Conservation (phyloP, 495 filamentous ascomycete genomes). For the Daldinia vernicosa region DNA sequence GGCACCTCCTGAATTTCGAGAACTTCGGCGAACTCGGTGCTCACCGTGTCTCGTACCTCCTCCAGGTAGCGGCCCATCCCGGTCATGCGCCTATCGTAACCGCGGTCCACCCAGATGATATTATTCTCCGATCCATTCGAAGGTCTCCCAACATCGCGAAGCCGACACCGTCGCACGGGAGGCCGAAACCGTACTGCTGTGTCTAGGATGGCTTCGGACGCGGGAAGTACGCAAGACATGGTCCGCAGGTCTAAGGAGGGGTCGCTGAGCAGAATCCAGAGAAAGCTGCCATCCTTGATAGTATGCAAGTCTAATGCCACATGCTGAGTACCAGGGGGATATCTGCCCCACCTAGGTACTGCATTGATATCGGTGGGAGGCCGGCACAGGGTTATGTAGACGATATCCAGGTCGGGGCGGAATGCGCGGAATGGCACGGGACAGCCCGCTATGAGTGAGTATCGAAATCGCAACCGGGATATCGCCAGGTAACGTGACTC, state of each 20-base stretch:
- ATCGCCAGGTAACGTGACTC: slow-evolving; percentile 52
- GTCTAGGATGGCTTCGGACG: neutral
- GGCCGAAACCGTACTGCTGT: slow-evolving; percentile 24
- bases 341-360: slow-evolving; percentile 12
- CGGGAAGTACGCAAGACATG: slow-evolving; percentile 26
- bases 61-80: slow-evolving; percentile 13
- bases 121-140: slow-evolving; percentile 24
- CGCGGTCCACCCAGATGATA: slow-evolving; percentile 32
- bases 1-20: slow-evolving; percentile 1
- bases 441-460: slow-evolving; percentile 30
- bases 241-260: slow-evolving; percentile 6
- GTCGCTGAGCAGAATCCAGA: slow-evolving; percentile 6
- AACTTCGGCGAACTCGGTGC: slow-evolving; percentile 14
- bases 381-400: slow-evolving; percentile 44
- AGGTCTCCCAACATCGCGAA: slow-evolving; percentile 5
- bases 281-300: slow-evolving; percentile 18
- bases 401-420: slow-evolving; percentile 62
- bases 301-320: slow-evolving; percentile 30
- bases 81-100: slow-evolving; percentile 27
- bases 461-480: slow-evolving; percentile 25
- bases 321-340: slow-evolving; percentile 9
- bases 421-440: slow-evolving; percentile 63
- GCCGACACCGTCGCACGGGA: slow-evolving; percentile 21
- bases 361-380: slow-evolving; percentile 7
- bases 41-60: slow-evolving; percentile 17